Percentiles rank a stretch among this genome's conserved stretches.
Conservation (phyloP, 257 asterid species). For the Datura wrightii region DNA sequence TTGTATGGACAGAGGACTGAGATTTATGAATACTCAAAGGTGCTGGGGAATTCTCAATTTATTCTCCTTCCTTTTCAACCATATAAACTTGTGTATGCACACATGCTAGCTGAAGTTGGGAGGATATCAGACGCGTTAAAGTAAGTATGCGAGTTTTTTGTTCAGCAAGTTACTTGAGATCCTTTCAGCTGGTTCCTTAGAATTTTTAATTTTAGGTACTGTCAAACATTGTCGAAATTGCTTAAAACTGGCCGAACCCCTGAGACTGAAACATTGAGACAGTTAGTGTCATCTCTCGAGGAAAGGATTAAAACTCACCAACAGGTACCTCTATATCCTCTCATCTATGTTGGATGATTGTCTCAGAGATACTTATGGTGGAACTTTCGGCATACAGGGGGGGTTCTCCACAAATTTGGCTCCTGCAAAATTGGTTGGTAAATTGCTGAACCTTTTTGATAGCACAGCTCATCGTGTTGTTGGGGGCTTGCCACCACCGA, state of each 20-base stretch:
- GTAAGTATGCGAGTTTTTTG: conserved; percentile 46
- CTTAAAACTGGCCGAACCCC: conserved; percentile 84
- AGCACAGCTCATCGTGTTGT: conserved; percentile 84
- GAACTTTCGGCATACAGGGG: conserved; percentile 62
- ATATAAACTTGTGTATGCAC: conserved; percentile 87
- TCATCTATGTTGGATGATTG: not conserved
- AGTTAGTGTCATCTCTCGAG: conserved; percentile 75
- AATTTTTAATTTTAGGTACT: conserved; percentile 63
- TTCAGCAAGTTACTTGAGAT: not conserved
- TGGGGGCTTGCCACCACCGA: conserved; percentile 75
- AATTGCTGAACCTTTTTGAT: conserved; percentile 82
- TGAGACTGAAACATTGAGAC: conserved; percentile 79
- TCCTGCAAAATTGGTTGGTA: conserved; percentile 75
- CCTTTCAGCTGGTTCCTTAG: conserved; percentile 33
- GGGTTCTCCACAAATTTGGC: conserved; percentile 92
- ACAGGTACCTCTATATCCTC: conserved; percentile 31
- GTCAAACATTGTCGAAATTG: conserved; percentile 83
- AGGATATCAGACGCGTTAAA: conserved; percentile 85
- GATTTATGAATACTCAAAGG: conserved; percentile 87
- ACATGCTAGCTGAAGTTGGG: conserved; percentile 98
- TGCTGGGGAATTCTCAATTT: conserved; percentile 93
- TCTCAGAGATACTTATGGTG: conserved; percentile 19
- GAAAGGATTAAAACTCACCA: conserved; percentile 93
- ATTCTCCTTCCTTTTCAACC: conserved; percentile 94
- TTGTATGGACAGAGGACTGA: conserved; percentile 84